A percentile compares a stretch with the other conserved stretches of the same genome.
Conservation (phyloP, 2,329 filamentous ascomycete genomes). For the Sporothrix dimorphospora region DNA sequence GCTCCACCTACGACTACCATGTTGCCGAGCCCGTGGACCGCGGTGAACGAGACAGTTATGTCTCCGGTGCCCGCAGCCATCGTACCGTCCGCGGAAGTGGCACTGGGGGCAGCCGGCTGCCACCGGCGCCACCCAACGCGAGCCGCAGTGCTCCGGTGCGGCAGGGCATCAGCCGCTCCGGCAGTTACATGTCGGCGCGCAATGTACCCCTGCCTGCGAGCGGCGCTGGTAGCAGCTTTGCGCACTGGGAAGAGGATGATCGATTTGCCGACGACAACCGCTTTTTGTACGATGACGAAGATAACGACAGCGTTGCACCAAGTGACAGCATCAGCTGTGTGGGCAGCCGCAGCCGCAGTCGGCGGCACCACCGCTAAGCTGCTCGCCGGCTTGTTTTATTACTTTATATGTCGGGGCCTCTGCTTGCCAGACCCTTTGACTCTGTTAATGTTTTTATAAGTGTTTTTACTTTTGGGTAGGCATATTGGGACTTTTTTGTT, state of each 20-base stretch:
- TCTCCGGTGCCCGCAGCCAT: constrained; percentile 47
- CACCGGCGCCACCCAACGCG: constrained; percentile 32
- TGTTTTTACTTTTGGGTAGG: not conserved
- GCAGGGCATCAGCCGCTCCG: constrained; percentile 31
- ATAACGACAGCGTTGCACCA: constrained; percentile 58
- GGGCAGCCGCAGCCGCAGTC: constrained; percentile 46
- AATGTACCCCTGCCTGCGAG: constrained; percentile 49
- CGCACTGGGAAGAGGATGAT: constrained; percentile 32
- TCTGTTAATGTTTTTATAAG: constrained; percentile 5
- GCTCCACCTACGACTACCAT: constrained; percentile 30
- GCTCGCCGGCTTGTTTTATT: not conserved
- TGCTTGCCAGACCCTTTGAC: not conserved
- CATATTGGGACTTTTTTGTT: not conserved
- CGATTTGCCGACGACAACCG: constrained; percentile 20
- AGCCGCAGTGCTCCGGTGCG: constrained; percentile 30
- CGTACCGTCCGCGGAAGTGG: constrained; percentile 41
- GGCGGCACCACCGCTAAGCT: constrained; percentile 36
- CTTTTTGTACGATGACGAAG: constrained; percentile 40
- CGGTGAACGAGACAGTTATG: constrained; percentile 47
- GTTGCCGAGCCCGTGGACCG: constrained; percentile 31
- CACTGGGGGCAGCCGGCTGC: constrained; percentile 31
- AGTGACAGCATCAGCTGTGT: constrained; percentile 66
- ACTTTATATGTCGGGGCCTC: not conserved
- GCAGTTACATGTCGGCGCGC: constrained; percentile 38
- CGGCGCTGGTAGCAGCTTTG: constrained; percentile 46